These are phyloP conservation scores for Omphalotus olearius DNA, from an alignment of 1,284 basidiomycete species.

Conservation along the genomic window DNA sequence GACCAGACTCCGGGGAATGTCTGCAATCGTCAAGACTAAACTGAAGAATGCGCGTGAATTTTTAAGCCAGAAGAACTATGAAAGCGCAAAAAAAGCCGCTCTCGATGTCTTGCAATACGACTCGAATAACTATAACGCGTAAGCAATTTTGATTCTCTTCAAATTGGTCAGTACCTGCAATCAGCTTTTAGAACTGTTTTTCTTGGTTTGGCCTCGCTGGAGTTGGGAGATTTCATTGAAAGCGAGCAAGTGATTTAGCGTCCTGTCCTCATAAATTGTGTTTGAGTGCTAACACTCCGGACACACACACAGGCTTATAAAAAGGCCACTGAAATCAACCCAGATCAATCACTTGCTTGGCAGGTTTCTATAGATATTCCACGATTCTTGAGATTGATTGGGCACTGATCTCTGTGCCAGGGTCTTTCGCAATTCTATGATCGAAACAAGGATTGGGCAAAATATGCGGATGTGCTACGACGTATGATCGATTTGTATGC, in stretches of 20 bases:
- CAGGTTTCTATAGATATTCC: slow-evolving; percentile 48
- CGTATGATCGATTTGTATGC: slow-evolving; percentile 50
- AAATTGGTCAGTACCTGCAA: background rate
- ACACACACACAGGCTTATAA: slow-evolving; percentile 57
- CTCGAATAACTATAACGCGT: slow-evolving; percentile 80
- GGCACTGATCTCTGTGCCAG: slow-evolving; percentile 28
- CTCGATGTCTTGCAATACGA: slow-evolving; percentile 68
- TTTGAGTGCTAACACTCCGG: background rate
- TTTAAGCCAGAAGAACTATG: slow-evolving; percentile 73
- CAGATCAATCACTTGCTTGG: slow-evolving; percentile 70
- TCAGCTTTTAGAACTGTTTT: slow-evolving; percentile 66
- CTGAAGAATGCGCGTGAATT: slow-evolving; percentile 81
- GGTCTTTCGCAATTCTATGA: slow-evolving; percentile 78
- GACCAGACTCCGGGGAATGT: background rate
- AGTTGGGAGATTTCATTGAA: slow-evolving; percentile 64
- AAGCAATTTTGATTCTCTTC: slow-evolving; percentile 28
- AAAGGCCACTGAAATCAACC: slow-evolving; percentile 64
- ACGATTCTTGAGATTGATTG: background rate
- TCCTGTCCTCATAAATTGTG: background rate
- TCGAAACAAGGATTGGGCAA: slow-evolving; percentile 55
- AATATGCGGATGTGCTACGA: slow-evolving; percentile 51
- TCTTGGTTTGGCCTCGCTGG: slow-evolving; percentile 71
- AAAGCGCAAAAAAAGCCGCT: slow-evolving; percentile 64
- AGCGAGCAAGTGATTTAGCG: slow-evolving; percentile 75
- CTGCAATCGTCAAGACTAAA: slow-evolving; percentile 57